Base-by-base conservation (phyloP, 176 grass and related monocot species). In the Cymbopogon citratus region DNA sequence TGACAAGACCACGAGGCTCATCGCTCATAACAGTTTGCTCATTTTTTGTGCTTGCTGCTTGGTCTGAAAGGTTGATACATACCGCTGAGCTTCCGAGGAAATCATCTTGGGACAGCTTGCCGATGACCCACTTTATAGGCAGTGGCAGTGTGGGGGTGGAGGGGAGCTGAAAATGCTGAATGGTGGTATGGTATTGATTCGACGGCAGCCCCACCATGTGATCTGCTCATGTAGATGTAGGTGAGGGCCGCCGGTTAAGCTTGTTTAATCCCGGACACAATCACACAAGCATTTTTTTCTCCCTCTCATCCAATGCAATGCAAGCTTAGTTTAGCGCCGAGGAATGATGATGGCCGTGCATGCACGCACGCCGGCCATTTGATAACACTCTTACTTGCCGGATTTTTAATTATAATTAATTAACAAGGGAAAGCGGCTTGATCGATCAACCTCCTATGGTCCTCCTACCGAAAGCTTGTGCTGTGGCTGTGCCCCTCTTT, bases 141-240 rank as follows among this genome's bases (percentile, higher is more conserved):
- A 56, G 52, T 8, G 52, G 19, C 19, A 9, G 52, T 23, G 52
- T 57, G 51, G 62, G 85, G 57, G 26, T 71, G 1, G 44, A 4
- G 15, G 44, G 44, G 44, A 46, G 46, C 48, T 11, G 21, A 24
- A 14, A 43, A 14, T 24, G 11, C 70, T 45, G 40, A 67, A 68
- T 87, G 79, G 63, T 73, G 54, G n/a, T n/a, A n/a, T 33, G 31
- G 54, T 0, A 87, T 87, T 94, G 78, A 85, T 92, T 87, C 85
- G 66, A 29, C 71, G 57, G 61, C 45, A 74, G 75, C 79, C 92
- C 92, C 89, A 92, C 92, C 92, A 94, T 92, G 92, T 94, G 92
- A 87, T 83, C 44, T 65, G 62, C 76, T 87, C n/a, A 80, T 87
- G 65, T 54, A 68, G 84, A 14, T 52, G 51, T 56, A 57, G 52